These are phyloP conservation scores for Xylariales sp. DNA, from an alignment of 2,329 filamentous ascomycete species.

Conservation along the genomic window DNA sequence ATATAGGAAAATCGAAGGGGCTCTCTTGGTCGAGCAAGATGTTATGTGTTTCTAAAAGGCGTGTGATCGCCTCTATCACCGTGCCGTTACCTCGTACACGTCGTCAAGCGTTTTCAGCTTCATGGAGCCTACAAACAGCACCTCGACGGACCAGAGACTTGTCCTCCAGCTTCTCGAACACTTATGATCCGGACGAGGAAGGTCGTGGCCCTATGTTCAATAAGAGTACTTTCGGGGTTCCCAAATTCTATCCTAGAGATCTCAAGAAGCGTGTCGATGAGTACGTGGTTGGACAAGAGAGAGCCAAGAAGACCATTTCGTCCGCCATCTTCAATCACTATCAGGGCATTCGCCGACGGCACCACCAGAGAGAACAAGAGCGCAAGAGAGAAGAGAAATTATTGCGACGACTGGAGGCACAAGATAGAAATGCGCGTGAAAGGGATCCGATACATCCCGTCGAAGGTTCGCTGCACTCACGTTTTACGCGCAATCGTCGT, in stretches of 20 bases:
- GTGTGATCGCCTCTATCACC: constrained; percentile 12
- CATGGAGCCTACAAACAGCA: constrained; percentile 19
- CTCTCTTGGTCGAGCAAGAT: constrained; percentile 11
- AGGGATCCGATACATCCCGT: constrained; percentile 65
- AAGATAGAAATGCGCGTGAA: constrained; percentile 62
- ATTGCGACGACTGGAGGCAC: constrained; percentile 43
- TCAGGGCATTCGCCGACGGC: constrained; percentile 74
- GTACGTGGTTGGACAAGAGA: constrained; percentile 93
- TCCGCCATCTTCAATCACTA: constrained; percentile 97
- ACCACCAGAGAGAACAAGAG: constrained; percentile 70
- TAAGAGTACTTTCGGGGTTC: constrained; percentile 53
- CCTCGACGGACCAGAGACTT: constrained; percentile 44
- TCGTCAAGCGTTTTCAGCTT: constrained; percentile 21
- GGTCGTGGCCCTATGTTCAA: constrained; percentile 57
- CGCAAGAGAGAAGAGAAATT: constrained; percentile 56
- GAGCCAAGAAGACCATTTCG: constrained; percentile 89
- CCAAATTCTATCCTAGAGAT: constrained; percentile 59
- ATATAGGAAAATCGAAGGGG: neutral
- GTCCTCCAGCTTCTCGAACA: constrained; percentile 54
- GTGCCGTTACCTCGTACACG: constrained; percentile 7
- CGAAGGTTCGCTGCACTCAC: constrained; percentile 58
- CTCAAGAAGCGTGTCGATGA: constrained; percentile 91
- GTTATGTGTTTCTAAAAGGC: constrained; percentile 17
- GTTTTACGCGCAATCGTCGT: constrained; percentile 19
- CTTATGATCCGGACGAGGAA: constrained; percentile 52